Base-by-base conservation (phyloP, 306 rosid species). In the Lupinus albus region DNA sequence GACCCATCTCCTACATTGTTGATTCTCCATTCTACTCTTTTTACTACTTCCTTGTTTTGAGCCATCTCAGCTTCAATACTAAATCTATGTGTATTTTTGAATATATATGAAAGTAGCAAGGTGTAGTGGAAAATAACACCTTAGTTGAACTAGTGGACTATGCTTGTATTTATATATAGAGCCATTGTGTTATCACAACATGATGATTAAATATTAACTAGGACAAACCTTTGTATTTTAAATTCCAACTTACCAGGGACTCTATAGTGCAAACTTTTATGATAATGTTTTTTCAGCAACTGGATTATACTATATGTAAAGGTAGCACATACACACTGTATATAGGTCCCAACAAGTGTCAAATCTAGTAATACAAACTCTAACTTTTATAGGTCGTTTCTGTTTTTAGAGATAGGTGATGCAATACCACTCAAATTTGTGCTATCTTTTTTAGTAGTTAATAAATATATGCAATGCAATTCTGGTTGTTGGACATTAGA, bases 11-110 rank as follows among this genome's bases (percentile, higher is more conserved):
- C 79, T 51, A 82, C 57, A 13, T 51, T 84, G 62, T 51, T 84
- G 62, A 90, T 80, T 44, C 85, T 90, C 96, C 96, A 90, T 71
- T 90, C 91, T 14, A 76, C 80, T 42, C 50, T 54, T 17, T 65
- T 59, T 18, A 48, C 41, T 20, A 41, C 70, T 68, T 72, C 66
- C 49, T 81, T 81, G 46, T 64, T 60, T 3, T 68, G 54, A 73
- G 64, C 78, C 77, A 87, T 76, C n/a, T 18, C 67, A 25, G 30
- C 53, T 59, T 50, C 5, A 15, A 0, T 7, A 38, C 14, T 12
- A 13, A 44, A 39, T 2, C 7, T 62, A 11, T 5, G 13, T 42
- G 14, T 41, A 11, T 11, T n/a, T n/a, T n/a, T 41, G 13, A 10
- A 11, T 41, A 11, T 41, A 25, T 25, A 41, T 62, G 53, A 45